Conservation (phyloP, 2,329 filamentous ascomycete genomes). For the Aspergillus fumigatus region DNA sequence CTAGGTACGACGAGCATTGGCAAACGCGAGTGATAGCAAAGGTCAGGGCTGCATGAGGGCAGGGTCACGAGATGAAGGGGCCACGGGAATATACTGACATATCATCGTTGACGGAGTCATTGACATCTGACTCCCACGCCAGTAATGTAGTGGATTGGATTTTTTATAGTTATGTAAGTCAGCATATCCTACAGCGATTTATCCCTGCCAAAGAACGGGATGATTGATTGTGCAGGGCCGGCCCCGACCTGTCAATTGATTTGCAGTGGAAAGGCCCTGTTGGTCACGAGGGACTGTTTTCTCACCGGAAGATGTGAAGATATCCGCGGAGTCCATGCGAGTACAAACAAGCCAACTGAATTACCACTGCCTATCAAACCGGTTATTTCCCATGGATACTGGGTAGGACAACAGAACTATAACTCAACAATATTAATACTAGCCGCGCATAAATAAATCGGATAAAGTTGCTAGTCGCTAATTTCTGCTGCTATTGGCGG, state of each 20-base stretch:
- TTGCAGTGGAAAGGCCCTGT: conserved; percentile 3
- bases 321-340: neutral
- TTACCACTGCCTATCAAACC: neutral
- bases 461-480: neutral
- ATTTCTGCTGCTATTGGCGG: conserved; percentile 17
- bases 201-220: no score
- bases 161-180: neutral
- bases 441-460: neutral
- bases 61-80: neutral
- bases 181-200: neutral
- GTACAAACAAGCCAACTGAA: neutral
- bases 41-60: neutral
- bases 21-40: neutral
- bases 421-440: neutral
- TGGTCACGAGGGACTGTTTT: conserved; percentile 3
- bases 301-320: neutral
- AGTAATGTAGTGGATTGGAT: neutral
- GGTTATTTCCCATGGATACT: neutral
- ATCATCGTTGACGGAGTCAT: neutral
- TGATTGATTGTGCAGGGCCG: neutral
- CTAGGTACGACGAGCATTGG: neutral
- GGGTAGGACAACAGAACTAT: no score
- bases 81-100: neutral
- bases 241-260: neutral
- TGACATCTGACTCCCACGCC: neutral